phyloP scores from a whole-genome alignment of 805 yeast genomes.

The Ogataea methanolica region DNA sequence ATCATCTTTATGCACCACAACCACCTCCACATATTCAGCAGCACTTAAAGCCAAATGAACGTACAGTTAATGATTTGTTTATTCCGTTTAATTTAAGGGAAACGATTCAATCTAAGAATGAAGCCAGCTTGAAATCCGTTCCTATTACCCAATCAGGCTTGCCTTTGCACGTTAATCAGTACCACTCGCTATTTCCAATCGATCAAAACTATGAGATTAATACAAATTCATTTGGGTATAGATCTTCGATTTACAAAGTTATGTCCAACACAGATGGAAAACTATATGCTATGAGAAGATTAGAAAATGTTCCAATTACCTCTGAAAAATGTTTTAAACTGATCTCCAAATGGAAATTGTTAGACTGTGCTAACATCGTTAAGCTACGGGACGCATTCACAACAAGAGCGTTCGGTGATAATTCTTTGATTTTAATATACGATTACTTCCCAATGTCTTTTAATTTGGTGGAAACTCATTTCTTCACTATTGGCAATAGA shows the following conservation, averaged over 20 bases:
- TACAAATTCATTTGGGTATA: constrained; percentile 44
- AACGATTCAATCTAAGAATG: constrained; percentile 64
- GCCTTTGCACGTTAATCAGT: constrained; percentile 75
- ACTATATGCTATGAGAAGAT: constrained; percentile 68
- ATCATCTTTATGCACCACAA: constrained; percentile 85
- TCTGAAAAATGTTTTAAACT: constrained; percentile 57
- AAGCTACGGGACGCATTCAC: constrained; percentile 79
- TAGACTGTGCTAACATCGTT: constrained; percentile 57
- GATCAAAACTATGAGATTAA: constrained; percentile 44
- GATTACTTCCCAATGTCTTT: constrained; percentile 79
- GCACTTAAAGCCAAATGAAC: constrained; percentile 65
- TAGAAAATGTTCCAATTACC: constrained; percentile 53
- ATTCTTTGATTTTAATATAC: constrained; percentile 69
- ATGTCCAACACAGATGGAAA: constrained; percentile 74
- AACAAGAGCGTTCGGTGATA: constrained; percentile 78
- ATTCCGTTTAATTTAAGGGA: constrained; percentile 71
- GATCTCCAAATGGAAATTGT: constrained; percentile 62
- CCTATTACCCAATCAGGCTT: constrained; percentile 46
- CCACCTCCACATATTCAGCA: constrained; percentile 70
- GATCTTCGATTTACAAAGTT: constrained; percentile 70
- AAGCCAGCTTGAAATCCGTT: constrained; percentile 65
- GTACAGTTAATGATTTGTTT: constrained; percentile 64
- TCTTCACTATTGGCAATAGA: constrained; percentile 35
- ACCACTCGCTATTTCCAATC: constrained; percentile 81
- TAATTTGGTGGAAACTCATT: constrained; percentile 68